A percentile compares a stretch with the other conserved stretches of the same genome.
Evolutionary conservation across 495 filamentous ascomycete species (phyloP).

Genomic region (Penicillium parvum): DNA sequence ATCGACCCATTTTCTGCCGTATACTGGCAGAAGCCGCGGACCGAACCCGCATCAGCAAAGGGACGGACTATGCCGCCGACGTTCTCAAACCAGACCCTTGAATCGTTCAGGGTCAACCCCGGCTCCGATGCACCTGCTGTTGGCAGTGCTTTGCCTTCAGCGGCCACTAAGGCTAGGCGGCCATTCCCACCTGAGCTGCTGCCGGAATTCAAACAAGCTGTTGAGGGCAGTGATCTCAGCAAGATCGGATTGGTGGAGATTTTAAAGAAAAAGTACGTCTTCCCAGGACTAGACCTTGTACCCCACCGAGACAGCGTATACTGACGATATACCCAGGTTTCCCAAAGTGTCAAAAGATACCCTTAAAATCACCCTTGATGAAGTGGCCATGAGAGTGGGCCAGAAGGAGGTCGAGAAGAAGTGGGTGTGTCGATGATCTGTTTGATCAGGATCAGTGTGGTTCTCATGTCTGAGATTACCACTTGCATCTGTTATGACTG

Average conservation of each 20-base stretch:
- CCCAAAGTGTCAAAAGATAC: conserved; percentile 61
- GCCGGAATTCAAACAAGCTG: conserved; percentile 64
- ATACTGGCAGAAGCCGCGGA: conserved; percentile 64
- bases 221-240: conserved; percentile 66
- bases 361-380: conserved; percentile 67
- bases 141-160: conserved; percentile 6
- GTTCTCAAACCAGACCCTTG: conserved; percentile 19
- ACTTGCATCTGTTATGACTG: conserved; percentile 1
- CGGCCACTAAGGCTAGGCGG: conserved; percentile 28
- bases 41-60: conserved; percentile 5
- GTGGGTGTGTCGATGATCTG: conserved; percentile 48
- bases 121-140: conserved; percentile 6
- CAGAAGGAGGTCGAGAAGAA: conserved; percentile 59
- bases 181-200: conserved; percentile 56
- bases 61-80: conserved; percentile 1
- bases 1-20: conserved; percentile 82
- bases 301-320: background rate
- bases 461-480: background rate
- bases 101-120: conserved; percentile 22
- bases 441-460: background rate
- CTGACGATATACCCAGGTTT: background rate
- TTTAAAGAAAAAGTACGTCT: conserved; percentile 60
- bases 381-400: conserved; percentile 64
- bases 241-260: conserved; percentile 74
- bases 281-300: too few species aligned